Evolutionary conservation across 2,329 filamentous ascomycete genomes (phyloP).

Genomic region (Fonsecaea multimorphosa): DNA sequence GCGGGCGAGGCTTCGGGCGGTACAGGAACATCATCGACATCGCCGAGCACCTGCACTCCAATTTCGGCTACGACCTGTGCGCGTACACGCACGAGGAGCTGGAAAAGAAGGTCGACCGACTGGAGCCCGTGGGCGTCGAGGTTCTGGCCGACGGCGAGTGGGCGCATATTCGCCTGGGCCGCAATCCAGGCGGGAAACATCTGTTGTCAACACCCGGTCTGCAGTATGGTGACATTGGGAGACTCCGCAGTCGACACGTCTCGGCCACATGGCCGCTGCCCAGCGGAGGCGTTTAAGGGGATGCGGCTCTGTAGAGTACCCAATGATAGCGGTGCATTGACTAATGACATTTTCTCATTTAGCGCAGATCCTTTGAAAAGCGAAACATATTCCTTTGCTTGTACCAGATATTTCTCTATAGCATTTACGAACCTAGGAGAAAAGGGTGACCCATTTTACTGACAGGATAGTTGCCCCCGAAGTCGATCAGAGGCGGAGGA

Average conservation of each 20-base stretch:
- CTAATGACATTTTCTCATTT: background rate
- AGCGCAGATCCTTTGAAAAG: no score
- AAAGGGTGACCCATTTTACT: no score
- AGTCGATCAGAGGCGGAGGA: no score
- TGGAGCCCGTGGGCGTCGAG: conserved; percentile 2
- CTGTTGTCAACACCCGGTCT: background rate
- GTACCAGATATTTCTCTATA: no score
- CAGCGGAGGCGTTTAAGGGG: background rate
- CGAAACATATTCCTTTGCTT: background rate
- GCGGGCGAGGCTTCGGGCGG: background rate
- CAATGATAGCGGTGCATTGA: background rate
- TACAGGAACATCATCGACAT: conserved; percentile 1
- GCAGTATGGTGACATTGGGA: background rate
- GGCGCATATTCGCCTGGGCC: background rate
- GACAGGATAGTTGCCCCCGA: no score
- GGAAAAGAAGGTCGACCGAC: background rate
- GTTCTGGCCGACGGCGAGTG: background rate
- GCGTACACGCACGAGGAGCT: background rate
- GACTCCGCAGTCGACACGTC: background rate
- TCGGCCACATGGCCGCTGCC: conserved; percentile 2
- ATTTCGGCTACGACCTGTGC: background rate
- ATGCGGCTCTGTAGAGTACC: no score
- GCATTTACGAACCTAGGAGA: no score
- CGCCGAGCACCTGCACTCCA: background rate
- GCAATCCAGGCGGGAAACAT: background rate